Evolutionary conservation across 2,329 filamentous ascomycete genomes (phyloP).

Genomic region (Setomelanomma holmii): DNA sequence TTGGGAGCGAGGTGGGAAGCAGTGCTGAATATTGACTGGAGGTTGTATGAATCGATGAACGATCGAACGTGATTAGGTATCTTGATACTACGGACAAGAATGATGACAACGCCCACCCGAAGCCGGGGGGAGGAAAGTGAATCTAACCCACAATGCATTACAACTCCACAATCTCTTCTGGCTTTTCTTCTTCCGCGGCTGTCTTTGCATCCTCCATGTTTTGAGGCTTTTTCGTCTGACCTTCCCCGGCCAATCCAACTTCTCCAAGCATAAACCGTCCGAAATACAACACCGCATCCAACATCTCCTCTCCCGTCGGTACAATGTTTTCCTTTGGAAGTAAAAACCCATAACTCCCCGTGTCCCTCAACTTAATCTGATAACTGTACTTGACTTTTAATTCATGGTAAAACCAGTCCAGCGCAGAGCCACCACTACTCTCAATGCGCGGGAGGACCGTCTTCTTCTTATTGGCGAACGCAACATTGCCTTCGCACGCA

Average conservation of each 20-base stretch:
- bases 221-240: slow-evolving; percentile 1
- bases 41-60: too few relatives aligned
- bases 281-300: slow-evolving; percentile 82
- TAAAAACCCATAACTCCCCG: slow-evolving; percentile 91
- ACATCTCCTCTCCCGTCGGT: slow-evolving; percentile 86
- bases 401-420: slow-evolving; percentile 96
- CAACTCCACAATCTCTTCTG: background rate
- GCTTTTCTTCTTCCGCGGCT: background rate
- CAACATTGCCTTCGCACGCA: slow-evolving; percentile 82
- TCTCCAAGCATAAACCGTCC: slow-evolving; percentile 74
- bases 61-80: too few relatives aligned
- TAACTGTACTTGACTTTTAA: slow-evolving; percentile 83
- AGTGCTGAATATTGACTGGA: too few relatives aligned
- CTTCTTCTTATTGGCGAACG: slow-evolving; percentile 42
- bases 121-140: too few relatives aligned
- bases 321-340: slow-evolving; percentile 86
- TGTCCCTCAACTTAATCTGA: slow-evolving; percentile 93
- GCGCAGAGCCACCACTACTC: slow-evolving; percentile 79
- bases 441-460: slow-evolving; percentile 66
- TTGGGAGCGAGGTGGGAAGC: too few relatives aligned
- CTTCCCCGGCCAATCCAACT: slow-evolving; percentile 37
- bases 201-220: background rate
- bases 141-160: background rate
- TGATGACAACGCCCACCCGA: too few relatives aligned
- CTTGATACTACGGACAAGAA: too few relatives aligned